Base-by-base conservation (phyloP, 1,139 yeast species). In the Sugiyamaella sp. region DNA sequence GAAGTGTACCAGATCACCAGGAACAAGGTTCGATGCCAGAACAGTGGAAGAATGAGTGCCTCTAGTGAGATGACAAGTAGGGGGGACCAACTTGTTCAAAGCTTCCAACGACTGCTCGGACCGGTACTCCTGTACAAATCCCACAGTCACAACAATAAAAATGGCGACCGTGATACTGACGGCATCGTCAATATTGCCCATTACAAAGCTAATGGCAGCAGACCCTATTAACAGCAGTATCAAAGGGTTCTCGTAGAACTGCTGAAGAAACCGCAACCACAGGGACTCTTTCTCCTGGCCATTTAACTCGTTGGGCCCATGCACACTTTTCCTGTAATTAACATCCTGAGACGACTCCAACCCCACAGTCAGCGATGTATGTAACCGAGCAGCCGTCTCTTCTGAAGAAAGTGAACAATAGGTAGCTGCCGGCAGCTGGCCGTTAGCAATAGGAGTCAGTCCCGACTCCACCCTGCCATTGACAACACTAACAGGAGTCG, bases 121-220 rank as follows among this genome's bases (percentile, higher is more conserved):
- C 64, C 97, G 79, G 68, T 90, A 90, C 69, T 93, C 99, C 71
- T 93, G 99, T 21, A 93, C 91, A 71, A 93, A 93, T 0, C 98
- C 99, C 27, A 93, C 99, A 0, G 95, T 81, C 6, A 91, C 97
- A 27, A 91, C 98, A 62, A 91, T 90, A 38, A 87, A 64, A 55
- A 91, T 88, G 4, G 98, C 98, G 60, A 89, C 52, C 1, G 71
- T 84, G 65, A 91, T 91, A 58, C 95, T 85, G 22, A 93, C 74
- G 1, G 98, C 96, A 69, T 93, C 99, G 68, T 91, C 97, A 38
- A 84, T 82, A 71, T 93, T 93, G 21, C 96, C 96, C 95, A 93
- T 88, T 67, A 88, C 72, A 62, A 93, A 86, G 60, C 95, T 85
- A 35, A 93, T 77, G 2, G 79, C 79, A 0, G 98, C 97, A 0